Conservation (phyloP, 371 early-diverging fungal species). For the Apophysomyces trapeziformis region DNA sequence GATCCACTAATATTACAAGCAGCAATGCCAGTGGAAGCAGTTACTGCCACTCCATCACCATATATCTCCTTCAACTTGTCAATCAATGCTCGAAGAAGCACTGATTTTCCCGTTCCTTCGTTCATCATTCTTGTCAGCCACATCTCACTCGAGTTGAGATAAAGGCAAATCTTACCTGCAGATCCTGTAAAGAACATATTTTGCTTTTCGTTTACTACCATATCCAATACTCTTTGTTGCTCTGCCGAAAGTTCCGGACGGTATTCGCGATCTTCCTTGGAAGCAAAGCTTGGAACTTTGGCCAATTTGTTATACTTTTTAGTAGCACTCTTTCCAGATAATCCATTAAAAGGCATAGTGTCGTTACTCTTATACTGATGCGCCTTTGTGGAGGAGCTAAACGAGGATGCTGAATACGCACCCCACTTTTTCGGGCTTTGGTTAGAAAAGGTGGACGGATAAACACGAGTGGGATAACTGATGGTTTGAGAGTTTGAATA, state of each 20-base stretch:
- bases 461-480: too few relatives aligned
- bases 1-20: slow-evolving; percentile 83
- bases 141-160: too few relatives aligned
- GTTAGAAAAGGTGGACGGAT: too few relatives aligned
- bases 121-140: too few relatives aligned
- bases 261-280: background rate
- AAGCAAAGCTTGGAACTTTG: background rate
- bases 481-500: too few relatives aligned
- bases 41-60: slow-evolving; percentile 64
- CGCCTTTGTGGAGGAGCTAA: background rate
- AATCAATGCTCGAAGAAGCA: slow-evolving; percentile 64
- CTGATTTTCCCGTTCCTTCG: slow-evolving; percentile 77
- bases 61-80: slow-evolving; percentile 35
- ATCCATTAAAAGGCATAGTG: background rate
- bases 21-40: slow-evolving; percentile 92
- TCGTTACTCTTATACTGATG: background rate
- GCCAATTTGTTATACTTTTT: background rate
- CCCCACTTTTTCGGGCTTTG: too few relatives aligned
- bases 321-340: background rate
- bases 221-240: slow-evolving; percentile 60
- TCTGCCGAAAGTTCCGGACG: slow-evolving; percentile 53
- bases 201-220: slow-evolving; percentile 57
- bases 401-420: too few relatives aligned
- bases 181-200: slow-evolving; percentile 84
- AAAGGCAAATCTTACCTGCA: slow-evolving; percentile 53